These are phyloP conservation scores for Suhomyces panamericanus DNA, from an alignment of 1,139 yeast genomes.

Conservation along the genomic window DNA sequence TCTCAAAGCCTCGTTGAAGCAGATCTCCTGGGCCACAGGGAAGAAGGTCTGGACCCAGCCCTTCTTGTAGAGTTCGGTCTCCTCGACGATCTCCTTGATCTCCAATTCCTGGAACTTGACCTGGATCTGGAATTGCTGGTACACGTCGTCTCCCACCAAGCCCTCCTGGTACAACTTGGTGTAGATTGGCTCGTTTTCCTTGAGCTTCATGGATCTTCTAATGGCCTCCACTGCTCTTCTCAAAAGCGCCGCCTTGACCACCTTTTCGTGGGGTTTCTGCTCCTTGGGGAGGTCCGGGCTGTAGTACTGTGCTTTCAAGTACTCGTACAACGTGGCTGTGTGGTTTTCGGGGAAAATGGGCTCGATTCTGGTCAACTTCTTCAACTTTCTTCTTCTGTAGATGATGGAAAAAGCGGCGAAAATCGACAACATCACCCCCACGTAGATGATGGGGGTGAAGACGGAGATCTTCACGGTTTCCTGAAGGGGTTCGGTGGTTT, in stretches of 20 bases:
- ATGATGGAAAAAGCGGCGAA: conserved; percentile 70
- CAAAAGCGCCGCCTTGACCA: conserved; percentile 80
- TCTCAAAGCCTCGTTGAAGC: conserved; percentile 87
- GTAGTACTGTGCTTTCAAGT: conserved; percentile 49
- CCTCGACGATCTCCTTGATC: conserved; percentile 72
- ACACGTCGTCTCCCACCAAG: conserved; percentile 84
- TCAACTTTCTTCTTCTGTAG: conserved; percentile 62
- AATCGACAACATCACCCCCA: conserved; percentile 68
- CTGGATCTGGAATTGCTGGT: conserved; percentile 76
- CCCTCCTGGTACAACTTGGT: conserved; percentile 80
- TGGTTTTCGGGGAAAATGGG: conserved; percentile 74
- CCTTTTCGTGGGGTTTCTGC: conserved; percentile 71
- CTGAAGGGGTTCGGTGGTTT: conserved; percentile 22
- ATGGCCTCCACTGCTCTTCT: conserved; percentile 74
- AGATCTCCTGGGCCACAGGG: conserved; percentile 82
- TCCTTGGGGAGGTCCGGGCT: conserved; percentile 44
- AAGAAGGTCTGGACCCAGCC: conserved; percentile 83
- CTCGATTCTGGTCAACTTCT: conserved; percentile 53
- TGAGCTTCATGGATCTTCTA: conserved; percentile 65
- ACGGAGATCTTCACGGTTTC: conserved; percentile 61
- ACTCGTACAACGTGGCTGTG: conserved; percentile 62
- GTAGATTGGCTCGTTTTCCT: conserved; percentile 69
- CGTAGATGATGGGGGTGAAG: conserved; percentile 80
- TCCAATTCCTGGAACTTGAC: conserved; percentile 79
- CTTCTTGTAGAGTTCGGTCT: conserved; percentile 69